Conservation (phyloP, 306 rosid genomes). For the Trifolium repens region DNA sequence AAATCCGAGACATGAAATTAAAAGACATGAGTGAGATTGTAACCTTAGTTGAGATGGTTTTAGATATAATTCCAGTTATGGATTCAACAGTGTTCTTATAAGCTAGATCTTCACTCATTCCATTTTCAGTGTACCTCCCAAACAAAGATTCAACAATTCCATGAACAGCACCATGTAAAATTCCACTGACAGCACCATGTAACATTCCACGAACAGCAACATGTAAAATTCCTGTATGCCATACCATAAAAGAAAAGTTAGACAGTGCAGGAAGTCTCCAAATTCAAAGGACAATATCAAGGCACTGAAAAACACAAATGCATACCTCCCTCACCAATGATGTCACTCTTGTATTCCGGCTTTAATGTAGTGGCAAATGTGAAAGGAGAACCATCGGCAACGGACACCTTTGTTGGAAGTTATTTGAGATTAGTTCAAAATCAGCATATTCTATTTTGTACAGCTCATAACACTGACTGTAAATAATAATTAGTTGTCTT, state of each 20-base stretch:
- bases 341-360: conserved; percentile 96
- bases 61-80: conserved; percentile 85
- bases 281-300: background rate
- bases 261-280: conserved; percentile 15
- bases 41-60: conserved; percentile 88
- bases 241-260: conserved; percentile 42
- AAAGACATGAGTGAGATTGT: conserved; percentile 17
- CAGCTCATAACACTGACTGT: too few relatives aligned
- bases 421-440: too few relatives aligned
- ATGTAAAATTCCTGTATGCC: conserved; percentile 76
- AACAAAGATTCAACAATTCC: conserved; percentile 93
- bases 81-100: conserved; percentile 94
- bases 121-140: conserved; percentile 89
- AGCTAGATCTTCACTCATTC: conserved; percentile 88
- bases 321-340: conserved; percentile 95
- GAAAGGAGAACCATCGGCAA: conserved; percentile 99
- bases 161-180: conserved; percentile 76
- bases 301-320: background rate
- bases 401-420: conserved; percentile 28
- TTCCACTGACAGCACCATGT: too few relatives aligned
- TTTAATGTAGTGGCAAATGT: conserved; percentile 92
- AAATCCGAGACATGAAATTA: background rate
- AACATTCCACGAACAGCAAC: too few relatives aligned
- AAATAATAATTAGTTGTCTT: too few relatives aligned
- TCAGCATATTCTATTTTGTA: too few relatives aligned